Percentiles rank a stretch among this genome's conserved stretches.
Evolutionary conservation across 306 rosid genomes (phyloP).

Genomic region (Pyrus communis): DNA sequence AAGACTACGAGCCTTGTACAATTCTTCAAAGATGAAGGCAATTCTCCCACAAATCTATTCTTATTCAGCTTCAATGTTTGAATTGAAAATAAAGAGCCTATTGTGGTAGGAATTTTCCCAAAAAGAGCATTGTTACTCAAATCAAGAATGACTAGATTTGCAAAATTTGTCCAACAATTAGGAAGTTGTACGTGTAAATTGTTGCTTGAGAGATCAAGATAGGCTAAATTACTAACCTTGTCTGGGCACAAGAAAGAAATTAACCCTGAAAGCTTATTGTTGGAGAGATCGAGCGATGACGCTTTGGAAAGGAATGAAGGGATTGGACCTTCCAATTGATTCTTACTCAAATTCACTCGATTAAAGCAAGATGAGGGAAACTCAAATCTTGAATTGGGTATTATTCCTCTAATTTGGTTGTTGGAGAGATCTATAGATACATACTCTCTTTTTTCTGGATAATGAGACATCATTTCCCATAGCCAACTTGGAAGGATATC

Average conservation of each 20-base stretch:
- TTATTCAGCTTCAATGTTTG: not conserved
- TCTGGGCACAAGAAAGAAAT: not conserved
- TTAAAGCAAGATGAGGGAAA: accelerated
- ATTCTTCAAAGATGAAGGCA: not conserved
- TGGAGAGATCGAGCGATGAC: accelerated
- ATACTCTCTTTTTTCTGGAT: accelerated
- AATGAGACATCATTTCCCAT: not conserved
- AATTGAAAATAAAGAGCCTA: not conserved
- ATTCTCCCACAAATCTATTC: not conserved
- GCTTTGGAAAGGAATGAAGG: no score
- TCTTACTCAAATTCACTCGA: no score
- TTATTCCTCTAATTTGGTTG: not conserved
- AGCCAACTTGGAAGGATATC: conserved; percentile 4
- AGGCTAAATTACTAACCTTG: accelerated
- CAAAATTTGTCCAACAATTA: not conserved
- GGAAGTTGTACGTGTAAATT: not conserved
- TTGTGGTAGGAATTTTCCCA: not conserved
- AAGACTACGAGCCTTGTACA: not conserved
- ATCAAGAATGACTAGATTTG: not conserved
- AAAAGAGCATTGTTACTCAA: not conserved
- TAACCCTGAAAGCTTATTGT: no score
- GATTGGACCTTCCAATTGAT: no score
- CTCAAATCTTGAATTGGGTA: not conserved
- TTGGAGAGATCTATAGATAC: not conserved
- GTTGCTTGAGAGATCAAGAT: conserved; percentile 1